Percentiles rank a stretch among this genome's conserved stretches.
Conservation (phyloP, 1,284 basidiomycete genomes). For the Trametes hirsuta region DNA sequence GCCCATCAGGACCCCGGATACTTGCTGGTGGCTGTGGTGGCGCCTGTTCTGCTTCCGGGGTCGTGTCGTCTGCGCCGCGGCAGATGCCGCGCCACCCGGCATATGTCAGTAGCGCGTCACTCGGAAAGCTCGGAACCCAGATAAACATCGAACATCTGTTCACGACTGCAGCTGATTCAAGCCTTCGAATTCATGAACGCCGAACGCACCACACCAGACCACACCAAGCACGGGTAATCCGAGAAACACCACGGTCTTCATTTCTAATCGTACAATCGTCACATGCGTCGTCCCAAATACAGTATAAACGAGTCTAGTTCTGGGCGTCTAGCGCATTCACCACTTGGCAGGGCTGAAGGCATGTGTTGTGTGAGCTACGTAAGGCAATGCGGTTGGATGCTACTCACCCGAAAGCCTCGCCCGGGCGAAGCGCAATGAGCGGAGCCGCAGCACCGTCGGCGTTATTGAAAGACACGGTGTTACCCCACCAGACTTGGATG, state of each 20-base stretch:
- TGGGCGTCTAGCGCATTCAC: background rate
- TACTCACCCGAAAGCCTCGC: slow-evolving; percentile 44
- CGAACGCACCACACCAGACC: background rate
- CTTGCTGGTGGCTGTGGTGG: background rate
- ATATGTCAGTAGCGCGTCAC: background rate
- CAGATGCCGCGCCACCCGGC: background rate
- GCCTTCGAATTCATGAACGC: background rate
- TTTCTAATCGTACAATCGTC: background rate
- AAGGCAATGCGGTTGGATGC: background rate
- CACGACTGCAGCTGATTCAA: too few species aligned
- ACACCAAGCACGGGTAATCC: background rate
- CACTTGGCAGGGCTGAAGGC: background rate
- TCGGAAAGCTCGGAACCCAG: too few species aligned
- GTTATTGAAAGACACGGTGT: slow-evolving; percentile 52
- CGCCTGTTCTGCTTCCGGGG: background rate
- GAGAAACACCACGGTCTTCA: background rate
- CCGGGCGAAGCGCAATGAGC: slow-evolving; percentile 32
- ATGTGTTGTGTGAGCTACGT: background rate
- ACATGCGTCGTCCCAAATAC: background rate
- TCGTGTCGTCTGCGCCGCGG: background rate
- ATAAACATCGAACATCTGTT: too few species aligned
- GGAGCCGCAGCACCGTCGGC: slow-evolving; percentile 43
- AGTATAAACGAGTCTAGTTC: too few species aligned
- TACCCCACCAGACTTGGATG: slow-evolving; percentile 75
- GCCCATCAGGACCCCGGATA: too few species aligned